phyloP scores from a whole-genome alignment of 305 asterid species.

The Solanum aculeatissimum region DNA sequence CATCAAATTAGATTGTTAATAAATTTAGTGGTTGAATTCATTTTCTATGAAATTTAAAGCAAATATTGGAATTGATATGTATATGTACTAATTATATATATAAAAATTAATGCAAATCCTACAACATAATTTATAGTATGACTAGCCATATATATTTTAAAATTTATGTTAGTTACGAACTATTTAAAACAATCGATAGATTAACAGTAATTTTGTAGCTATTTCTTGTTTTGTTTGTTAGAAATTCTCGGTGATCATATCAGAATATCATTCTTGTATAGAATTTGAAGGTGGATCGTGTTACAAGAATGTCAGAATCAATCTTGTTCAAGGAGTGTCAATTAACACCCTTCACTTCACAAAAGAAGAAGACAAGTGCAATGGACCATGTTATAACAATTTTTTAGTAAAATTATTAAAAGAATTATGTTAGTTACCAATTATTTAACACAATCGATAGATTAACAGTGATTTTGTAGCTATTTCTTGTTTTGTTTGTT shows the following conservation, averaged over 20 bases:
- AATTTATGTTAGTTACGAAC: not conserved
- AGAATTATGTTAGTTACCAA: not conserved
- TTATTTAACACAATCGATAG: not conserved
- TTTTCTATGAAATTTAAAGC: not conserved
- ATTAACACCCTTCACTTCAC: too few species aligned
- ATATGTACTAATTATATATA: not conserved
- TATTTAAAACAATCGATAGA: not conserved
- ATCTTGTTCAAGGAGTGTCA: too few species aligned
- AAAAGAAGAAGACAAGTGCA: not conserved
- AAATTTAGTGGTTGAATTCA: not conserved
- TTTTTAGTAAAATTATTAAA: not conserved
- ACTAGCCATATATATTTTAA: not conserved
- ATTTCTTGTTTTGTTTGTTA: not conserved
- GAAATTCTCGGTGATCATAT: not conserved
- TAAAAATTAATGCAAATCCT: not conserved
- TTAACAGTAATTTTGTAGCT: not conserved
- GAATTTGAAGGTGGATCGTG: not conserved
- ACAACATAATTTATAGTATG: not conserved
- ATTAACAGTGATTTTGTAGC: not conserved
- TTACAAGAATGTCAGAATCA: not conserved
- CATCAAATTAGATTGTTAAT: not conserved
- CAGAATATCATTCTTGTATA: not conserved
- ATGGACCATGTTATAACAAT: not conserved
- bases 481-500: not conserved
- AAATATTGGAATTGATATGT: not conserved